These are phyloP conservation scores for Cercospora nicotianae DNA, from an alignment of 2,329 filamentous ascomycete genomes.

Conservation along the genomic window DNA sequence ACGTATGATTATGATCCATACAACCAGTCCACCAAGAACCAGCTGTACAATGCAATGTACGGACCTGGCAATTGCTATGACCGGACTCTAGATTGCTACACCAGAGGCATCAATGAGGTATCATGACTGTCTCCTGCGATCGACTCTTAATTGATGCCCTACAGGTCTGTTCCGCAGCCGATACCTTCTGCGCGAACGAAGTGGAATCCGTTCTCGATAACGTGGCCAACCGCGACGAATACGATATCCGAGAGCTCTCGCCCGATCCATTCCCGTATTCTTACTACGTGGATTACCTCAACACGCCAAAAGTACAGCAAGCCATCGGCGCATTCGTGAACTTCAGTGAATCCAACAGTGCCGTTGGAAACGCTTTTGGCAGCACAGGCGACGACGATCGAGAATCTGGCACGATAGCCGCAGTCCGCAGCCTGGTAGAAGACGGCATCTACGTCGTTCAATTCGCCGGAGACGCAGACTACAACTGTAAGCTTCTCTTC, in stretches of 20 bases:
- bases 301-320: conserved; percentile 54
- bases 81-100: conserved; percentile 56
- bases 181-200: conserved; percentile 56
- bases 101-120: conserved; percentile 47
- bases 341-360: conserved; percentile 50
- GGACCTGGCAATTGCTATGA: conserved; percentile 62
- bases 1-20: conserved; percentile 57
- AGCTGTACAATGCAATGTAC: conserved; percentile 60
- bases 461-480: conserved; percentile 53
- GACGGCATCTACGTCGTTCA: conserved; percentile 46
- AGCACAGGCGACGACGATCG: conserved; percentile 54
- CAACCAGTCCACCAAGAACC: conserved; percentile 51
- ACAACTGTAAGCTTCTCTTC: conserved; percentile 38
- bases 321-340: conserved; percentile 62
- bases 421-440: conserved; percentile 42
- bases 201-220: conserved; percentile 56
- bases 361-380: conserved; percentile 49
- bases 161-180: conserved; percentile 53
- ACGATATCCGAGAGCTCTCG: conserved; percentile 58
- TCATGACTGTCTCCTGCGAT: not conserved
- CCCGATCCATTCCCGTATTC: conserved; percentile 60
- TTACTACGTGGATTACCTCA: conserved; percentile 57
- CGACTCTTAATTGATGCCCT: not conserved
- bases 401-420: conserved; percentile 46
- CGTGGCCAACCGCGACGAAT: conserved; percentile 57